Evolutionary conservation across 1,284 basidiomycete species (phyloP).

Genomic region (Apiotrichum veenhuisii): DNA sequence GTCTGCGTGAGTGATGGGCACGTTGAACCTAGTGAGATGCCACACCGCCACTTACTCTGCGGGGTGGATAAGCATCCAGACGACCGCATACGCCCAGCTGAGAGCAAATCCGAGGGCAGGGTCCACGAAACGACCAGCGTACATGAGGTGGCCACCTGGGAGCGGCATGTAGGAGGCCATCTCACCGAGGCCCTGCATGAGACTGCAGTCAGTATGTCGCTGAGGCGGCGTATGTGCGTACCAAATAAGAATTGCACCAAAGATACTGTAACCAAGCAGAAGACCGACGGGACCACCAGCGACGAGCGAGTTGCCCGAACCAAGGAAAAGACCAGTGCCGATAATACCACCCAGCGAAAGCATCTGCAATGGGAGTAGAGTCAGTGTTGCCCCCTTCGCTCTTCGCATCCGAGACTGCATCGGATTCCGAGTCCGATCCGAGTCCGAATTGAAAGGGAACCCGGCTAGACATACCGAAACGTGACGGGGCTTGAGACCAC

Average conservation of each 20-base stretch:
- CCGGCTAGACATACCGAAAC: background rate
- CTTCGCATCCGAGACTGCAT: no score
- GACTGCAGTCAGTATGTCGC: background rate
- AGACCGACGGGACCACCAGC: background rate
- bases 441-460: no score
- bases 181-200: constrained; percentile 25
- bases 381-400: no score
- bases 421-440: no score
- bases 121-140: constrained; percentile 53
- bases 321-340: constrained; percentile 4
- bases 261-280: background rate
- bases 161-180: constrained; percentile 41
- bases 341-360: background rate
- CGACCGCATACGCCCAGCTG: constrained; percentile 30
- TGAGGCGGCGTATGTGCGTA: background rate
- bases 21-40: background rate
- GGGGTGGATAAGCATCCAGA: background rate
- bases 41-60: background rate
- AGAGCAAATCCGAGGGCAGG: constrained; percentile 34
- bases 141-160: constrained; percentile 65
- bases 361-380: background rate
- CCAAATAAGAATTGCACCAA: background rate
- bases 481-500: constrained; percentile 2
- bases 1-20: background rate
- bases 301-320: background rate